A percentile compares a stretch with the other conserved stretches of the same genome.
phyloP scores from a whole-genome alignment of 768 basidiomycete species.

The Tulasnella calospora region DNA sequence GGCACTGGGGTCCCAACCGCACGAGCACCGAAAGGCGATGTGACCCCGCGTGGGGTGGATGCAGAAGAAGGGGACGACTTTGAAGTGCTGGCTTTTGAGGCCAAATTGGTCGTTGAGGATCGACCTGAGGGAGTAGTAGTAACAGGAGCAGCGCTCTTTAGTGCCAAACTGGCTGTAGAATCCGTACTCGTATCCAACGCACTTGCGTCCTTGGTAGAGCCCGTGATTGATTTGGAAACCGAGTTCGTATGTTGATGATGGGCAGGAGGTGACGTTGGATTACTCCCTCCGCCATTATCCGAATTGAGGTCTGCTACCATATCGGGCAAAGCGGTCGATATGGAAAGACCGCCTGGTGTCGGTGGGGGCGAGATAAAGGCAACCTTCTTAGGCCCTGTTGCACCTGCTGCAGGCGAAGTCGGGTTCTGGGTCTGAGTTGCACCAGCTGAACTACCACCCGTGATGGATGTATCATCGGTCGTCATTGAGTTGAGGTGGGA shows the following conservation, averaged over 20 bases:
- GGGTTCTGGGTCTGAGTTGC: conserved; percentile 8
- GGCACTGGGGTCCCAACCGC: not conserved
- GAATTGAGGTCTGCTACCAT: conserved; percentile 21
- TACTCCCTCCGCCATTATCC: conserved; percentile 5
- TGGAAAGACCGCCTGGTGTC: conserved; percentile 51
- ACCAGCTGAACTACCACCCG: conserved; percentile 7
- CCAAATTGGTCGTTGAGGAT: conserved; percentile 12
- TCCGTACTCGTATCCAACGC: not conserved
- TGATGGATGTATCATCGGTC: conserved; percentile 15
- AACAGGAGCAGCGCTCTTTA: not conserved
- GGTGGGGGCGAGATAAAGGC: conserved; percentile 81
- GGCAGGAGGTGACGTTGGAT: not conserved
- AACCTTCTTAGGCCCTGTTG: conserved; percentile 61
- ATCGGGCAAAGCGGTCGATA: conserved; percentile 37
- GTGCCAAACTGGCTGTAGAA: conserved; percentile 14
- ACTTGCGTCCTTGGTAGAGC: not conserved
- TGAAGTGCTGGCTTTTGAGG: not conserved
- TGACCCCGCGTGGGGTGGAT: conserved; percentile 12
- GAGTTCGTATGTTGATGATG: conserved; percentile 12
- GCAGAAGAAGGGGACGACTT: not conserved
- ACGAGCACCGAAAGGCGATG: conserved; percentile 16
- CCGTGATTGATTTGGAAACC: conserved; percentile 6
- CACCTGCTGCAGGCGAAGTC: conserved; percentile 2
- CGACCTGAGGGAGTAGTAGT: not conserved
- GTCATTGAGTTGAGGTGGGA: conserved; percentile 14